Conservation (phyloP, 441 rosid genomes). For the Arabidopsis lyrata region DNA sequence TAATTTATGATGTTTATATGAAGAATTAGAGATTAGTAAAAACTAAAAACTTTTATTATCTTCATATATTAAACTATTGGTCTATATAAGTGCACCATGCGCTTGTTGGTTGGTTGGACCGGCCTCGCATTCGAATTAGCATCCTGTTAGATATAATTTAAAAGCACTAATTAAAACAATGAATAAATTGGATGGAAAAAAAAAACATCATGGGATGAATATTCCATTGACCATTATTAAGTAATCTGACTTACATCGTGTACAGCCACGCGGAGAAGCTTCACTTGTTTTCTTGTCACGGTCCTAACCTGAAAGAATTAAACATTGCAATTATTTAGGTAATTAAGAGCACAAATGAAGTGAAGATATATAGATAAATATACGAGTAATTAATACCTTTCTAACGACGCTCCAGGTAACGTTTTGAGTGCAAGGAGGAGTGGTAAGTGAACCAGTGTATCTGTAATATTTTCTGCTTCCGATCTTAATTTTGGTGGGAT, state of each 20-base stretch:
- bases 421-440: conserved; percentile 83
- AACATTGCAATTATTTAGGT: conserved; percentile 17
- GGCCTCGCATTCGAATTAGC: conserved; percentile 76
- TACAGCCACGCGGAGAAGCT: conserved; percentile 40
- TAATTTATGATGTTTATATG: background rate
- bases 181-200: conserved; percentile 1
- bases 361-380: background rate
- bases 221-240: background rate
- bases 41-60: background rate
- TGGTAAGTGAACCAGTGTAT: conserved; percentile 82
- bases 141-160: conserved; percentile 49
- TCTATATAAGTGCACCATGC: conserved; percentile 53
- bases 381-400: conserved; percentile 46
- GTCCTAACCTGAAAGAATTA: conserved; percentile 36
- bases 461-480: conserved; percentile 71
- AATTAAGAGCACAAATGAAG: background rate
- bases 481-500: conserved; percentile 61
- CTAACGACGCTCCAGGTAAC: conserved; percentile 69
- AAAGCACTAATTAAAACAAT: background rate
- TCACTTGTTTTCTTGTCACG: conserved; percentile 33
- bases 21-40: conserved; percentile 11
- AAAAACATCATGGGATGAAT: background rate
- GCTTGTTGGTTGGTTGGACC: conserved; percentile 53
- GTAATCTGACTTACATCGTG: conserved; percentile 37
- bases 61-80: conserved; percentile 38